A percentile compares a stretch with the other conserved stretches of the same genome.
These are phyloP conservation scores for Rhodamnia argentea DNA, from an alignment of 345 rosid species.

Conservation along the genomic window DNA sequence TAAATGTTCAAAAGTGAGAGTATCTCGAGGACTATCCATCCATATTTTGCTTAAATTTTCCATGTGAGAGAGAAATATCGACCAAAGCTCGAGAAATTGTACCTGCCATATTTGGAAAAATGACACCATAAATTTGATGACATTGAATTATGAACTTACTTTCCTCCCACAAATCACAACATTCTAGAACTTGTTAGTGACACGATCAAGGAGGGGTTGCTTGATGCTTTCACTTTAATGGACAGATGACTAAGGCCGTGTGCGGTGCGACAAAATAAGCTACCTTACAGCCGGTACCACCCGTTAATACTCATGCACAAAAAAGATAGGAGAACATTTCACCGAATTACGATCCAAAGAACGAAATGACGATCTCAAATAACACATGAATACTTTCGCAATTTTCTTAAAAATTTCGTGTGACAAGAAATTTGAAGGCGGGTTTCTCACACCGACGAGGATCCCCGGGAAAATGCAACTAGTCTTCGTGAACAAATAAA, in stretches of 20 bases:
- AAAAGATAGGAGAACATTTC: neutral
- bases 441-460: neutral
- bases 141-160: neutral
- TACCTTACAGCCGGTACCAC: too few species aligned
- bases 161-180: neutral
- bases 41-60: neutral
- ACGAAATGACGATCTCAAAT: neutral
- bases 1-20: neutral
- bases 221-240: too few species aligned
- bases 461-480: neutral
- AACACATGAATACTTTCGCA: neutral
- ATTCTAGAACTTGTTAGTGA: neutral
- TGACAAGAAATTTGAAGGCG: neutral
- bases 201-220: too few species aligned
- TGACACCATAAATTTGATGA: neutral
- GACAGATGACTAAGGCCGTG: too few species aligned
- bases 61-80: neutral
- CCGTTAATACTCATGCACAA: neutral
- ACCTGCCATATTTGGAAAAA: neutral
- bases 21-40: fast-evolving
- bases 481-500: neutral
- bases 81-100: fast-evolving
- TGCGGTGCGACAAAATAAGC: too few species aligned
- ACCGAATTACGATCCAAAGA: neutral
- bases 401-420: neutral